Percentiles rank a stretch among this genome's conserved stretches.
phyloP scores from a whole-genome alignment of 305 asterid genomes.

The Withania somnifera region DNA sequence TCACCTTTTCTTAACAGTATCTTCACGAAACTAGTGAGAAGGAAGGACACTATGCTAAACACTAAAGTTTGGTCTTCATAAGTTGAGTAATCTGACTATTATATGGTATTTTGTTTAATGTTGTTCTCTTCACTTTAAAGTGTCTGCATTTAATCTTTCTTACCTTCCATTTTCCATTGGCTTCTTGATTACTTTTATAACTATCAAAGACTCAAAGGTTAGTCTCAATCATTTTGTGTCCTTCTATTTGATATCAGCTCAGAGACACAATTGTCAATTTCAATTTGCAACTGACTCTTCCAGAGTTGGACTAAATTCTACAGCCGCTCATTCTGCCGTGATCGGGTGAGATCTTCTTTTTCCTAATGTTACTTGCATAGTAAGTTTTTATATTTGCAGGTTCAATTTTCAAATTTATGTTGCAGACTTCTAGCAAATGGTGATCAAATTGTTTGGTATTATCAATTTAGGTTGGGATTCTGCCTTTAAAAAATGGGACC shows the following conservation, averaged over 20 bases:
- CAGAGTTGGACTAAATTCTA: not conserved
- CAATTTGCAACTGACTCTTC: not conserved
- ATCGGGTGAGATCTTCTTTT: not conserved
- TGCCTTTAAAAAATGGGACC: not conserved
- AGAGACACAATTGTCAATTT: not conserved
- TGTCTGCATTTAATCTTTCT: not conserved
- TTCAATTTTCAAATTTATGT: not conserved
- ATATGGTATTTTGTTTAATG: not conserved
- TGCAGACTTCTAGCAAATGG: not conserved
- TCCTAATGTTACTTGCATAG: not conserved
- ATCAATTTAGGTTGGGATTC: not conserved
- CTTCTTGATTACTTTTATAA: not conserved
- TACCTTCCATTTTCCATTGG: not conserved
- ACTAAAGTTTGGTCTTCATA: not conserved
- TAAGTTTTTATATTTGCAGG: not conserved
- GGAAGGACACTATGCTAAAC: not conserved
- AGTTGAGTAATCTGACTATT: not conserved
- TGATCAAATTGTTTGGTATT: not conserved
- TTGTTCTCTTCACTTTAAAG: not conserved
- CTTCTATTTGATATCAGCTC: not conserved
- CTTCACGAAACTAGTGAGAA: not conserved
- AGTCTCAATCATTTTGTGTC: not conserved
- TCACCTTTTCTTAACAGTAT: not conserved
- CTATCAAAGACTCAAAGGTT: not conserved
- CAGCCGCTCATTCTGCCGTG: not conserved